These are phyloP conservation scores for Santalum album DNA, from an alignment of 164 flowering plant species.

Conservation along the genomic window DNA sequence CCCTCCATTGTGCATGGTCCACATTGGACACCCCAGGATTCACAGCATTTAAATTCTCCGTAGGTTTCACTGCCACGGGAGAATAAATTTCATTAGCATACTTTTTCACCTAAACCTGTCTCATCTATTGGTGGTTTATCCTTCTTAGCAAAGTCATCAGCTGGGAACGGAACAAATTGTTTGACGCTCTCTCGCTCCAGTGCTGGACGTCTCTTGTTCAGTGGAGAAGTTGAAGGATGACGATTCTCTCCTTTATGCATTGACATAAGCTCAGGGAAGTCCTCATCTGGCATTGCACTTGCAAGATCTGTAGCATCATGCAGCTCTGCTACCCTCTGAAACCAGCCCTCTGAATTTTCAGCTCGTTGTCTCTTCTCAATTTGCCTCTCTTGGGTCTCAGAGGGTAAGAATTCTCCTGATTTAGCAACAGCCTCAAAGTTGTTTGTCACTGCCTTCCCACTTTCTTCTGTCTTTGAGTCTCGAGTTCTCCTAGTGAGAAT, in stretches of 20 bases:
- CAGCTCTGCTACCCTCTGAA: slow-evolving; percentile 63
- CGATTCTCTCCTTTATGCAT: slow-evolving; percentile 80
- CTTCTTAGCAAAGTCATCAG: too few species aligned
- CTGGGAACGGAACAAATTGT: slow-evolving; percentile 83
- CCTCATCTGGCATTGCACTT: slow-evolving; percentile 63
- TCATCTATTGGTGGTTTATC: too few species aligned
- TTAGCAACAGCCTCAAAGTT: slow-evolving; percentile 5
- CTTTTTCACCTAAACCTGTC: too few species aligned
- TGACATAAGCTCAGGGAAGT: slow-evolving; percentile 87
- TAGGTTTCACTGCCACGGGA: slow-evolving; percentile 11
- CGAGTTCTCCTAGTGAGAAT: too few species aligned
- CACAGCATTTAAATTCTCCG: slow-evolving; percentile 10
- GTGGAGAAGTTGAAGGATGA: slow-evolving; percentile 70
- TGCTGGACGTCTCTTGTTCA: slow-evolving; percentile 52
- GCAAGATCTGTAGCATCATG: slow-evolving; percentile 52
- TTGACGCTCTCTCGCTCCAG: slow-evolving; percentile 53
- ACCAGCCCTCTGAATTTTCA: slow-evolving; percentile 71
- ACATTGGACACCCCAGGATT: background rate
- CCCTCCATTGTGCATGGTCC: slow-evolving; percentile 5
- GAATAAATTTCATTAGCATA: too few species aligned
- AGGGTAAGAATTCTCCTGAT: slow-evolving; percentile 13
- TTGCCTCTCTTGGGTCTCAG: slow-evolving; percentile 20
- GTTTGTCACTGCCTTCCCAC: background rate
- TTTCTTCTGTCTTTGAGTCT: slow-evolving; percentile 13
- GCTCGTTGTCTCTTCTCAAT: slow-evolving; percentile 31